Conservation (phyloP, 2,329 filamentous ascomycete species). For the Thyridium curvatum region DNA sequence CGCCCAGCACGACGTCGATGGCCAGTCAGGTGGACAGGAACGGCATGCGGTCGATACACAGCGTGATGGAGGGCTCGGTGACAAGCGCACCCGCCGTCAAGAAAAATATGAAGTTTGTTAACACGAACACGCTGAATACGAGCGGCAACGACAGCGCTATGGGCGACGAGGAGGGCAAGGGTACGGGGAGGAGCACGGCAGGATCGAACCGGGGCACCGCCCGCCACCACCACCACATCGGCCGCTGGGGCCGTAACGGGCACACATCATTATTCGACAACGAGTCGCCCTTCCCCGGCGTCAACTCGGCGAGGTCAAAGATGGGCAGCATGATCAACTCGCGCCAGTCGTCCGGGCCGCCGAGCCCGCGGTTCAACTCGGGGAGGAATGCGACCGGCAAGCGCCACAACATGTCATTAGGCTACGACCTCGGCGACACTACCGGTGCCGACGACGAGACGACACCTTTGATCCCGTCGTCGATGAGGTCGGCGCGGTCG, state of each 20-base stretch:
- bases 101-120: conserved; percentile 95
- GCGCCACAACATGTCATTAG: conserved; percentile 52
- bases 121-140: conserved; percentile 68
- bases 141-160: conserved; percentile 46
- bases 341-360: conserved; percentile 60
- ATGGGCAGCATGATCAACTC: conserved; percentile 35
- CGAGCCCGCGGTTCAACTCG: conserved; percentile 54
- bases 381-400: conserved; percentile 25
- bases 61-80: conserved; percentile 48
- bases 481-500: conserved; percentile 51
- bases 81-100: conserved; percentile 56
- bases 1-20: conserved; percentile 87
- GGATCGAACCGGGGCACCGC: conserved; percentile 60
- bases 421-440: conserved; percentile 74
- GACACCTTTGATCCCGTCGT: conserved; percentile 65
- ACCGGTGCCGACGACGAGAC: conserved; percentile 79
- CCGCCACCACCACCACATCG: conserved; percentile 68
- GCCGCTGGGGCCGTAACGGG: conserved; percentile 66
- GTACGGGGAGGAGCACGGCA: conserved; percentile 52
- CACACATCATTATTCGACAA: conserved; percentile 70
- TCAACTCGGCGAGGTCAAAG: conserved; percentile 58
- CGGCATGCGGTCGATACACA: conserved; percentile 57
- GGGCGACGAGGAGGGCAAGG: conserved; percentile 62
- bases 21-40: conserved; percentile 60
- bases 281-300: conserved; percentile 61